Base-by-base conservation (phyloP, 192 early-diverging fungal species). In the Powellomyces hirtus region DNA sequence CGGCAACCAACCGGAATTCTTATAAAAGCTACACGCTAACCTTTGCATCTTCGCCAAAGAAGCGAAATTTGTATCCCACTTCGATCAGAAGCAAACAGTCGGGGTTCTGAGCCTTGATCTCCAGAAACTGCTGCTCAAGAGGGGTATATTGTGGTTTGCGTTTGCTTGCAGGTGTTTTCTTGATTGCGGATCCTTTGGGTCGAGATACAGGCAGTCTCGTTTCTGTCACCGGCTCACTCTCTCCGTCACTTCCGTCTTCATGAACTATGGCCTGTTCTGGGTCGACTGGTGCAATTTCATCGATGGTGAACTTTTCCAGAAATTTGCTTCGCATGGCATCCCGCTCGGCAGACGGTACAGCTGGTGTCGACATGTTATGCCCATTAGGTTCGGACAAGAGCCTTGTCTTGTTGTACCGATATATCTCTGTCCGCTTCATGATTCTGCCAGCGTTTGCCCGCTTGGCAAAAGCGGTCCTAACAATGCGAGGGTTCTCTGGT, bases 51-150 rank as follows among this genome's bases (percentile, higher is more conserved):
- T 92, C 87, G 38, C 84, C 92, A 83, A 97, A 97, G 59, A 97
- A 94, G 13, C 91, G 80, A 75, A 80, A 97, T 77, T 93, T 93
- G 83, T 97, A 95, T n/a, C 94, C 94, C 11, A 97, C 94, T 71
- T 97, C 94, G 3, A 97, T 86, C 0, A 88, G 84, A 37, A 97
- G 81, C 18, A 97, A 59, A 30, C 83, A 81, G 65, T 87, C 89
- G 0, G 90, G 89, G 71, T 94, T 72, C 50, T 81, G 63, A 16
- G 73, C 69, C 70, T 91, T 93, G 31, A 92, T 78, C 11, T 90
- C 89, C 20, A 92, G 73, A 56, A 88, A 89, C 66, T 97, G 94
- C 24, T 78, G 59, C 71, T 97, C 94, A 26, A 97, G 78, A 16
- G 94, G 92, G 13, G 93, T 96, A 59, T 75, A 79, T 37, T 64